A percentile compares a stretch with the other conserved stretches of the same genome.
phyloP scores from a whole-genome alignment of 768 basidiomycete genomes.

The Sutorius australiensis region DNA sequence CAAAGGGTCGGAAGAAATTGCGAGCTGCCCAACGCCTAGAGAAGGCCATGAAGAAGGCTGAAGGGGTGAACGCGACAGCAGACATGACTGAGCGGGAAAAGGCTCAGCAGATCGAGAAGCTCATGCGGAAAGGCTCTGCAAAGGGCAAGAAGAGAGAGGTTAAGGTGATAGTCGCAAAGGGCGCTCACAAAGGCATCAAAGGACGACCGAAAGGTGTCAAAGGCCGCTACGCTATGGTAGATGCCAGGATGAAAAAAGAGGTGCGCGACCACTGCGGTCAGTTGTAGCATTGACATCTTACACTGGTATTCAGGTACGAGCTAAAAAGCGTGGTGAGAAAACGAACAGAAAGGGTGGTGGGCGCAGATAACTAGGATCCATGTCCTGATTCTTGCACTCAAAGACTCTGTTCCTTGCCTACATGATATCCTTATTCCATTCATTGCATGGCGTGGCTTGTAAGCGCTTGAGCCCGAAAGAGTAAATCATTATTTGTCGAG shows the following conservation, averaged over 20 bases:
- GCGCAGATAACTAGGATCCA: slow-evolving; percentile 28
- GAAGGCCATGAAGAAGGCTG: slow-evolving; percentile 94
- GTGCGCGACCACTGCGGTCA: slow-evolving; percentile 30
- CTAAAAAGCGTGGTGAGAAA: slow-evolving; percentile 77
- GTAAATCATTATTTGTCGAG: slow-evolving; percentile 7
- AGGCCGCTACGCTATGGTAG: slow-evolving; percentile 93
- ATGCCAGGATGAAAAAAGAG: slow-evolving; percentile 92
- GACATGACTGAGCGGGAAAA: slow-evolving; percentile 96
- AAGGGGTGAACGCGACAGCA: slow-evolving; percentile 80
- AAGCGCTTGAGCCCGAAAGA: background rate
- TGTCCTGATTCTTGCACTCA: background rate
- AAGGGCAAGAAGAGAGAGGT: slow-evolving; percentile 71
- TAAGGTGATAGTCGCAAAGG: slow-evolving; percentile 90
- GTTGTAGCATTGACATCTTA: slow-evolving; percentile 2
- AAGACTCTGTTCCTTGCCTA: background rate
- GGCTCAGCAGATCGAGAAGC: slow-evolving; percentile 86
- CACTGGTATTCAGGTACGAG: slow-evolving; percentile 56
- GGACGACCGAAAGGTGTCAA: slow-evolving; percentile 95
- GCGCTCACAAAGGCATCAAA: slow-evolving; percentile 82
- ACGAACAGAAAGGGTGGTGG: slow-evolving; percentile 52
- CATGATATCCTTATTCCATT: background rate
- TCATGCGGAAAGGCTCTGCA: slow-evolving; percentile 79
- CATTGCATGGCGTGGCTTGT: background rate
- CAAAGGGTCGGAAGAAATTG: slow-evolving; percentile 94
- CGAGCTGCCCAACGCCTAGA: slow-evolving; percentile 81